Evolutionary conservation across 192 early-diverging fungal species (phyloP), one percentile per base, ranked within the genome.

Genomic region (Radiomyces spectabilis): DNA sequence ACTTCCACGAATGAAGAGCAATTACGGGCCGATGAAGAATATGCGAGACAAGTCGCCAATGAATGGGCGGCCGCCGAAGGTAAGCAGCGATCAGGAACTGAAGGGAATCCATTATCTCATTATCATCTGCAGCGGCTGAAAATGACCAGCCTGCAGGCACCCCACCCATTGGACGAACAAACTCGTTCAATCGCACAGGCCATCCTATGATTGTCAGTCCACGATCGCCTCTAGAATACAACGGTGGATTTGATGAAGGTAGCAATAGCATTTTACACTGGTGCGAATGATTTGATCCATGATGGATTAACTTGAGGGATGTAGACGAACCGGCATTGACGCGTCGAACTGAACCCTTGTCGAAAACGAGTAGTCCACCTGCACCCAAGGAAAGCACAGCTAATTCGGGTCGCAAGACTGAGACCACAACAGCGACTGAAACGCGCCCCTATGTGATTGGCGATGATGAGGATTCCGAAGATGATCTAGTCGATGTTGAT

Each of bases 21-120:
- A 30, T 27, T 80, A 32, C 44, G 41, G 19, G 64, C 70, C 3
- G 78, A 80, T 24, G 78, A 80, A 52, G 78, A 77, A 49, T 71
- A 73, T 51, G 78, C 78, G 42, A 65, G 73, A 18, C 66, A 55
- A 15, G 40, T 80, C 31, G 75, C 75, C 2, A 21, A 57, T 27
- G 49, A 52, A 9, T 42, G 52, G 74, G 70, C 26, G 50, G 9
- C 34, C 22, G 33, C 19, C n/a, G n/a, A n/a, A n/a, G n/a, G 45
- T 31, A 24, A 59, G 48, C 25, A 55, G 38, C n/a, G n/a, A 41
- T 7, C 21, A 41, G 6, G 27, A 42, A 40, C 18, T 18, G 39
- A 39, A 42, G 38, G 22, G 30, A 10, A 41, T 16, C 37, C 37
- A 39, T 29, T 27, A 25, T 26, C 32, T 5, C 31, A 29, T n/a